These are phyloP conservation scores for Porogramme epimiltina DNA, from an alignment of 1,284 basidiomycete genomes.

Conservation along the genomic window DNA sequence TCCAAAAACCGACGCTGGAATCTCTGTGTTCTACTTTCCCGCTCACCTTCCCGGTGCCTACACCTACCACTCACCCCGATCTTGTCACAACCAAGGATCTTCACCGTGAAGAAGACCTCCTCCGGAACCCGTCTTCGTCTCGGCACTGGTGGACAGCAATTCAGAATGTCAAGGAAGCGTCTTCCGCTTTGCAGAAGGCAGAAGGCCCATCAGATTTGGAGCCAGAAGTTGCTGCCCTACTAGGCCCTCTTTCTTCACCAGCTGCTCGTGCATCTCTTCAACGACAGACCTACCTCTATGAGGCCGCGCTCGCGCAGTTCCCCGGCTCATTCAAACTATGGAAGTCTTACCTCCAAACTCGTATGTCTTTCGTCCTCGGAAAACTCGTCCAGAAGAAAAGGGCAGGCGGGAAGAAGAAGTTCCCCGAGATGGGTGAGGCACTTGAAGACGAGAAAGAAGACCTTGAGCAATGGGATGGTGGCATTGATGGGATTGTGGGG, in stretches of 20 bases:
- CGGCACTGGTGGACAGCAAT: conserved; percentile 93
- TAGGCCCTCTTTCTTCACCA: conserved; percentile 77
- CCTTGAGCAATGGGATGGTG: conserved; percentile 80
- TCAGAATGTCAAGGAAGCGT: conserved; percentile 71
- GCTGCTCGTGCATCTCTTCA: conserved; percentile 78
- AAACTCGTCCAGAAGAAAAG: conserved; percentile 70
- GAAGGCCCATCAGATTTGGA: conserved; percentile 50
- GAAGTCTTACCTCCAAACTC: conserved; percentile 87
- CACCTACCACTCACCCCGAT: conserved; percentile 75
- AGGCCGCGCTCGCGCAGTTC: conserved; percentile 88
- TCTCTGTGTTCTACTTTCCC: conserved; percentile 70
- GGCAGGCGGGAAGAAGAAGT: conserved; percentile 84
- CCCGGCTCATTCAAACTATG: conserved; percentile 93
- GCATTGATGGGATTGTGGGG: conserved; percentile 86
- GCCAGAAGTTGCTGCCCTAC: conserved; percentile 51
- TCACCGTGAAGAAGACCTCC: conserved; percentile 92
- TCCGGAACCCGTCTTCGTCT: conserved; percentile 90
- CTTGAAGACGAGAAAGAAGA: conserved; percentile 83
- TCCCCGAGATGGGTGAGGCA: conserved; percentile 86
- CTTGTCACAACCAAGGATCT: conserved; percentile 81
- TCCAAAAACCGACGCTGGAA: conserved; percentile 35
- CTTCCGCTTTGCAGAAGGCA: conserved; percentile 55
- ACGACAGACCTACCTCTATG: conserved; percentile 88
- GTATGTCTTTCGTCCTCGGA: conserved; percentile 88
- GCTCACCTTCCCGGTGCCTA: conserved; percentile 83